Conservation (phyloP, 139 green algal genomes). For the Spirogloea muscicola region DNA sequence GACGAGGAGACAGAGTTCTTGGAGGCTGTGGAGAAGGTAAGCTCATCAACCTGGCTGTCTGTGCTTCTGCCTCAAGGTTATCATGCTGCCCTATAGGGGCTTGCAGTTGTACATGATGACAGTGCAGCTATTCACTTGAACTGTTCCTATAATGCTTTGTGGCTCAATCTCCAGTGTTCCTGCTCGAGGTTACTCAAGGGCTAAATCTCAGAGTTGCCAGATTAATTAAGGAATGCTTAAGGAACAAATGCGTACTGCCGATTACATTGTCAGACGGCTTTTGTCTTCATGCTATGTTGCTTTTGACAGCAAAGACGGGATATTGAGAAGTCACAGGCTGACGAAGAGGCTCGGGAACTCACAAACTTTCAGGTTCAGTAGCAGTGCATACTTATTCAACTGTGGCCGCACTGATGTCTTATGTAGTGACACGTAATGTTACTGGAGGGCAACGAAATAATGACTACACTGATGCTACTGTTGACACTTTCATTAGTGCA, state of each 20-base stretch:
- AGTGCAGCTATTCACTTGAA: not conserved
- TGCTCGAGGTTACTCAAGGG: not conserved
- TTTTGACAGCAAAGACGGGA: conserved; percentile 13
- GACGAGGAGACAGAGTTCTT: conserved; percentile 25
- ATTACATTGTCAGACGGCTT: no score
- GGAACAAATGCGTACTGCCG: no score
- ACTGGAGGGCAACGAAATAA: not conserved
- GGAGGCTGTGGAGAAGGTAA: conserved; percentile 11
- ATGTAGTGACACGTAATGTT: not conserved
- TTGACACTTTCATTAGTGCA: not conserved
- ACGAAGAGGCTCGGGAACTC: conserved; percentile 5
- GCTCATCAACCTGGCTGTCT: not conserved
- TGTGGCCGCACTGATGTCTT: no score
- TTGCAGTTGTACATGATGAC: no score
- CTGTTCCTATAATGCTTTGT: not conserved
- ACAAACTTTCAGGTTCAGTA: conserved; percentile 6
- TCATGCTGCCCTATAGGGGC: no score
- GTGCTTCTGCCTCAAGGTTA: no score
- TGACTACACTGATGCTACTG: not conserved
- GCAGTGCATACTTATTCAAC: not conserved
- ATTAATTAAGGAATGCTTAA: no score
- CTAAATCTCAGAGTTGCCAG: no score
- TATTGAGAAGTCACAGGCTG: conserved; percentile 2
- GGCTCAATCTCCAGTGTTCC: not conserved
- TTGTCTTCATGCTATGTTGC: no score